Evolutionary conservation across 2,329 filamentous ascomycete species (phyloP).

Genomic region (Cercospora sp.): DNA sequence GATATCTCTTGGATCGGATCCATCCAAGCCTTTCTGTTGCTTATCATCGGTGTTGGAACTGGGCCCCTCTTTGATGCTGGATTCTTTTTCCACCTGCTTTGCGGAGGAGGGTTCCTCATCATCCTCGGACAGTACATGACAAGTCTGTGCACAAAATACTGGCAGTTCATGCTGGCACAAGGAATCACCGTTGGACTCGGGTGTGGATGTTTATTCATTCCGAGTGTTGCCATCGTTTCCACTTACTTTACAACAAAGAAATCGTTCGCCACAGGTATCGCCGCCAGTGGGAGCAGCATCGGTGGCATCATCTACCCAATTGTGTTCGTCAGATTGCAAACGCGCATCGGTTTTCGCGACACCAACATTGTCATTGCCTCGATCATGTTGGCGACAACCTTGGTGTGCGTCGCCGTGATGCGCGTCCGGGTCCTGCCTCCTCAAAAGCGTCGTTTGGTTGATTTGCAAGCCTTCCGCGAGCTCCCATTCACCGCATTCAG

Average conservation of each 20-base stretch:
- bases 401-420: not conserved
- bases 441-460: constrained; percentile 21
- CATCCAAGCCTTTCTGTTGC: constrained; percentile 52
- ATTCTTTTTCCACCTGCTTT: constrained; percentile 11
- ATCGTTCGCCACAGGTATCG: constrained; percentile 56
- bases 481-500: constrained; percentile 43
- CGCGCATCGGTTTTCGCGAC: constrained; percentile 48
- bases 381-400: constrained; percentile 36
- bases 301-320: constrained; percentile 57
- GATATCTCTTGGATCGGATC: constrained; percentile 55
- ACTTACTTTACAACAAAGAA: constrained; percentile 33
- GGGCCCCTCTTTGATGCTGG: constrained; percentile 19
- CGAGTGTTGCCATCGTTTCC: constrained; percentile 12
- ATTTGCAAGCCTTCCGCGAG: constrained; percentile 35
- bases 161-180: constrained; percentile 18
- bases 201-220: constrained; percentile 15
- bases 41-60: constrained; percentile 38
- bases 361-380: constrained; percentile 37
- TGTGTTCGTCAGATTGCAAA: constrained; percentile 50
- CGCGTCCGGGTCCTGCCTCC: not conserved
- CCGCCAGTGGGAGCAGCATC: constrained; percentile 58
- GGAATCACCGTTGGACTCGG: constrained; percentile 15
- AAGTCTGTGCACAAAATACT: constrained; percentile 13
- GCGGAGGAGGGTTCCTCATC: constrained; percentile 10
- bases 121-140: constrained; percentile 20